Evolutionary conservation across 108 stramenopile genomes (phyloP), one percentile per base, ranked within the genome.

Genomic region (Fragilaria crotonensis): DNA sequence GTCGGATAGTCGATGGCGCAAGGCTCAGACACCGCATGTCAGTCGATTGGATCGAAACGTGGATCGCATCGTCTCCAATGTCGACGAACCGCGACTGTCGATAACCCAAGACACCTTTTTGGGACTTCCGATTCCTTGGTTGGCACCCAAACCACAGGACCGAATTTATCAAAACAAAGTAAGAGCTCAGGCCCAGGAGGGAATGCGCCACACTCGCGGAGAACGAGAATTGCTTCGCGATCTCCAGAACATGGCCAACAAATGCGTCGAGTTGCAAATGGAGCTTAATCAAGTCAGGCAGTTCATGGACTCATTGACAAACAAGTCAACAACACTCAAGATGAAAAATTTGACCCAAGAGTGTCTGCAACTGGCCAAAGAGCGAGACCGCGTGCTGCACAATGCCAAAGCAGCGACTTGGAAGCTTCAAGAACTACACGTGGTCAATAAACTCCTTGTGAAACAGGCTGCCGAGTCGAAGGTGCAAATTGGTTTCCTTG

Each of bases 361-460:
- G 4, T 28, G 20, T 62, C 3, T 62, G 2, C 11, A 41, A 25
- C 51, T 62, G 3, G 22, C 14, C 2, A 52, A 62, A 33, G 61
- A 62, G 61, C 18, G 31, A 4, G 61, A 62, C 33, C 11, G 33
- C 7, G 46, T 62, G 51, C 20, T 14, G 18, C 61, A 53, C 32
- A 33, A 33, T 30, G 52, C 30, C 11, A 62, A 62, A 31, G 61
- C 61, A 22, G 49, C 61, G 9, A 62, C 61, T 33, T 62, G 61
- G 61, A 62, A 62, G 27, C 32, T 62, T 22, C 61, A 62, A 11
- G 61, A 62, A 51, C 22, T 62, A 3, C 61, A 62, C 46, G 45
- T 62, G 19, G 61, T 62, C 5, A 62, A 62, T 30, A 62, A 62
- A 46, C 21, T 62, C 5, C 26, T 62, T 30, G 23, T 30, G 1